Evolutionary conservation across 176 grass and related monocot genomes (phyloP).

Genomic region (Juncus inflexus): DNA sequence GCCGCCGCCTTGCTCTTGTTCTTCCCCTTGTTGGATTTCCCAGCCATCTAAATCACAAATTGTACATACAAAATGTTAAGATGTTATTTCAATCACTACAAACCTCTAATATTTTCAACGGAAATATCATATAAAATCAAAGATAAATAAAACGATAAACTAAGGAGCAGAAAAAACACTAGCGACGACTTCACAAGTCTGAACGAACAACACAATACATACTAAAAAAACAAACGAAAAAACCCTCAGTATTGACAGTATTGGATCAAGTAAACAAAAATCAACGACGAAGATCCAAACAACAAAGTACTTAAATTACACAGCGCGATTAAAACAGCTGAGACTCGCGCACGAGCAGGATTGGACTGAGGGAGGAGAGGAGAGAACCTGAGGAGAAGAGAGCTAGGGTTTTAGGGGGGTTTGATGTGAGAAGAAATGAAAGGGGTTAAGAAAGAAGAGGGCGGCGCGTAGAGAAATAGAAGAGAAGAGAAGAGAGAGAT

Average conservation of each 20-base stretch:
- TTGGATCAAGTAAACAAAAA: slow-evolving; percentile 1
- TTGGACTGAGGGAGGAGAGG: not conserved
- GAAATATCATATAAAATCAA: too few species aligned
- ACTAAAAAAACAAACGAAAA: too few species aligned
- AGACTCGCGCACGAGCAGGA: slow-evolving; percentile 14
- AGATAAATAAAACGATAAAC: too few species aligned
- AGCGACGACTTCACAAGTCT: too few species aligned
- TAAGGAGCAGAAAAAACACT: too few species aligned
- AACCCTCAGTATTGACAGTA: not conserved
- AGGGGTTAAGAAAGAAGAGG: slow-evolving; percentile 23
- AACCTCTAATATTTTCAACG: not conserved
- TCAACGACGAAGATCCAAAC: not conserved
- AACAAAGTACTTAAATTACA: too few species aligned
- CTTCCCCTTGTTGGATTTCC: slow-evolving; percentile 75
- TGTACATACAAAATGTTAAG: slow-evolving; percentile 7
- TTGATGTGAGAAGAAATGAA: not conserved
- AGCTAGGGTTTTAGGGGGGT: slow-evolving; percentile 28
- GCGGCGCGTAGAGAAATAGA: slow-evolving; percentile 8
- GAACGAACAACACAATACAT: too few species aligned
- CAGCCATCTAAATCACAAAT: slow-evolving; percentile 61
- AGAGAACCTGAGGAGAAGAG: slow-evolving; percentile 11
- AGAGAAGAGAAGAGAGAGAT: not conserved
- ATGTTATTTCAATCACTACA: not conserved
- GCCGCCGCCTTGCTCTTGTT: slow-evolving; percentile 54
- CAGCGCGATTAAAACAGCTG: not conserved